Percentiles rank a stretch among this genome's conserved stretches.
Evolutionary conservation across 139 green algal genomes (phyloP).

Genomic region (Pleodorina starrii): DNA sequence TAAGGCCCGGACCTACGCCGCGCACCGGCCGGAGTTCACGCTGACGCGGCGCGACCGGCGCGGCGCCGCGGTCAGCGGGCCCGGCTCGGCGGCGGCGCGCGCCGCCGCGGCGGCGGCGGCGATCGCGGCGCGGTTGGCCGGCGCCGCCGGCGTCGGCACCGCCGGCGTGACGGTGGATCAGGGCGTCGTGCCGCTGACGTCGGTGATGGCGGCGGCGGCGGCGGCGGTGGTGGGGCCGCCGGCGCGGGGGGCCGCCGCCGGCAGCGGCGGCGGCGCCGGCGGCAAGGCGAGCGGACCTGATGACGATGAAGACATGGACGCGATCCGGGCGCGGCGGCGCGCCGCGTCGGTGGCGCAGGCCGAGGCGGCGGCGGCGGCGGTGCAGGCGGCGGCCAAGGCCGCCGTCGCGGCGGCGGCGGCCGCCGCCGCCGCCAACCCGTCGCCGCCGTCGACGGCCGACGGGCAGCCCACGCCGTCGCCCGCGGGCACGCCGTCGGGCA

Average conservation of each 20-base stretch:
- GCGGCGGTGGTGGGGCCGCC: not conserved
- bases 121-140: not conserved
- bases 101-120: not conserved
- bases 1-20: conserved; percentile 37
- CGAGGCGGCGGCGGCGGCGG: not conserved
- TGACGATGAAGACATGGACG: conserved; percentile 39
- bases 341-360: not conserved
- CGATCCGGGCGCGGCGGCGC: not conserved
- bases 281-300: not conserved
- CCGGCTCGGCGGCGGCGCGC: not conserved
- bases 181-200: not conserved
- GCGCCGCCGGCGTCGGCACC: not conserved
- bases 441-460: not conserved
- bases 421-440: not conserved
- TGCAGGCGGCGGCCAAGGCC: not conserved
- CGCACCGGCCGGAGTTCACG: conserved; percentile 58
- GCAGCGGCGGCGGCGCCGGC: not conserved
- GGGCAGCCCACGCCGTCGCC: not conserved
- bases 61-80: not conserved
- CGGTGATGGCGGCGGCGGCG: not conserved
- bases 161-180: conserved; percentile 10
- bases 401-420: not conserved
- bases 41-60: conserved; percentile 40
- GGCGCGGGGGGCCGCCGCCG: not conserved
- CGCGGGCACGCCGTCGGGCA: not conserved